Percentiles rank a stretch among this genome's conserved stretches.
Conservation (phyloP, 495 filamentous ascomycete species). For the Amniculicola lignicola region DNA sequence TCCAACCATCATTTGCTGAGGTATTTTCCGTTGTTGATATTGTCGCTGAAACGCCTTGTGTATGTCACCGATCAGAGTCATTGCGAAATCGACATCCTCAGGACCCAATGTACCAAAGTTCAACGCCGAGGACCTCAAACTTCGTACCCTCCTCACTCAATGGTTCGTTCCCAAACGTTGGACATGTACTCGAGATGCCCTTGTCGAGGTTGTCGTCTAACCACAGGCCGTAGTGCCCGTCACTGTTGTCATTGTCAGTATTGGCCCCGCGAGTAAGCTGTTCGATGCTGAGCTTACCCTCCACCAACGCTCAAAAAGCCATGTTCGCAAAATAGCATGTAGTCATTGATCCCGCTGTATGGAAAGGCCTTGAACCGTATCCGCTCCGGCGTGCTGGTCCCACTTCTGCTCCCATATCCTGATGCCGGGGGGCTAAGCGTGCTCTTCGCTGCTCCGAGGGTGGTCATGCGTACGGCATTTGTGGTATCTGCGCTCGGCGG, state of each 20-base stretch:
- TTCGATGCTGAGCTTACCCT: slow-evolving; percentile 48
- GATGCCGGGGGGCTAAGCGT: slow-evolving; percentile 37
- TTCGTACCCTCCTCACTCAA: slow-evolving; percentile 93
- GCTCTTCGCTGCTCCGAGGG: slow-evolving; percentile 47
- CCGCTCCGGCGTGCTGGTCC: slow-evolving; percentile 53
- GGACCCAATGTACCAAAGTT: slow-evolving; percentile 79
- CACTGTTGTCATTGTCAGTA: slow-evolving; percentile 44
- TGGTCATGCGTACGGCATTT: slow-evolving; percentile 67
- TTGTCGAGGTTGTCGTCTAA: slow-evolving; percentile 83
- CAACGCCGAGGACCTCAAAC: slow-evolving; percentile 87
- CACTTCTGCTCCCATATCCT: slow-evolving; percentile 35
- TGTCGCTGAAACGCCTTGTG: no score
- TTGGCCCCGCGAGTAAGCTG: background rate
- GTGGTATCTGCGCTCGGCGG: slow-evolving; percentile 74
- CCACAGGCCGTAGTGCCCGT: slow-evolving; percentile 92
- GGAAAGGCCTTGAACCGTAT: slow-evolving; percentile 96
- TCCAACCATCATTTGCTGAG: no score
- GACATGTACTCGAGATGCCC: slow-evolving; percentile 74
- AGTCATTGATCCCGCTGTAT: slow-evolving; percentile 93
- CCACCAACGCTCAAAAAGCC: slow-evolving; percentile 83
- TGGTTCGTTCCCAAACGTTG: slow-evolving; percentile 92
- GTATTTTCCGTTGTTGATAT: no score
- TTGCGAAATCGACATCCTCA: no score
- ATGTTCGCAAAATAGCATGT: slow-evolving; percentile 87
- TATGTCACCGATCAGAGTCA: no score